Base-by-base conservation (phyloP, 805 yeast genomes). In the Tetrapisispora phaffii region DNA sequence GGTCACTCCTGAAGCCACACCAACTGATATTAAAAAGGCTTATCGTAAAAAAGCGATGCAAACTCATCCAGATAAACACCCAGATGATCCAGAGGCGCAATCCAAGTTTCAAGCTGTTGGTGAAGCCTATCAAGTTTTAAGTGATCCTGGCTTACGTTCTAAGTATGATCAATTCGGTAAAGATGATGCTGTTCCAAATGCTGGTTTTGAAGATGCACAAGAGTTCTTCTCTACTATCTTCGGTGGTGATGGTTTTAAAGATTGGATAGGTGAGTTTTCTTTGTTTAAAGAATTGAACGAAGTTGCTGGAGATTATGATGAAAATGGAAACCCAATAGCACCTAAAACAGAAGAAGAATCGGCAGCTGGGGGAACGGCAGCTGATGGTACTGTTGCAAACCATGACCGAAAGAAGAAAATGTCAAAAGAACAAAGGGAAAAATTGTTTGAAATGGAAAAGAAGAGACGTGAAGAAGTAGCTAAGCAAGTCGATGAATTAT, bases 61-160 rank as follows among this genome's bases (percentile, higher is more conserved):
- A 47, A 84, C 85, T 42, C 98, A 90, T 63, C 98, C 98, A 1
- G 98, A 93, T 63, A 93, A 93, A 69, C 87, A 90, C 59, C 96
- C 95, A n/a, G 80, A 84, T 57, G 95, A 93, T 61, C 94, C 93
- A 34, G 75, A 77, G 12, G 98, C 98, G 15, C 87, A 90, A 13
- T 77, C 75, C 42, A 80, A 82, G 56, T 93, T 93, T 66, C 96
- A 93, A 65, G 85, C 76, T 46, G 71, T 75, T 21, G 73, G 77
- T 44, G 72, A 70, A 50, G 90, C 90, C 0, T 85, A 83, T 55
- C 88, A 84, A 52, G 85, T 93, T 0, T 68, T 93, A 48, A 82
- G 83, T 56, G 93, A 93, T 61, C 70, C 76, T 0, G 75, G 73
- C 8, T 66, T 83, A 44, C 76, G 97, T 48, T 70, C 72, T 21